Conservation (phyloP, 2,329 filamentous ascomycete genomes). For the Catunica adiposa region DNA sequence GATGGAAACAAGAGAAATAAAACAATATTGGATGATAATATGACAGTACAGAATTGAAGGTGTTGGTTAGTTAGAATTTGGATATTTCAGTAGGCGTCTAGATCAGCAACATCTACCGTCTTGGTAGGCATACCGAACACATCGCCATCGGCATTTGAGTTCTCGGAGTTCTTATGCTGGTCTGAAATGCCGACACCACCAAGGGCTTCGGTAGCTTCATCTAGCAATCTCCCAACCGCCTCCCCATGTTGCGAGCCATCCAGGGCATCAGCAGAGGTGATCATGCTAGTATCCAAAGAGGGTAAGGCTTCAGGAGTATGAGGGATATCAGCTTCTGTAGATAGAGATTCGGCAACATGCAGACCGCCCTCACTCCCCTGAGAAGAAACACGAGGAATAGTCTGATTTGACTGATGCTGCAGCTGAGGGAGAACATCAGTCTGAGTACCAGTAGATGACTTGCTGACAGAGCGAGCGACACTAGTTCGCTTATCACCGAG, state of each 20-base stretch:
- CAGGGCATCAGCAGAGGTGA: constrained; percentile 6
- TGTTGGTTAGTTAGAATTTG: background rate
- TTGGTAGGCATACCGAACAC: constrained; percentile 9
- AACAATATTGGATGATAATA: constrained; percentile 1
- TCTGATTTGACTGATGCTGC: background rate
- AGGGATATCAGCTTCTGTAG: constrained; percentile 8
- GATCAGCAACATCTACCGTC: constrained; percentile 1
- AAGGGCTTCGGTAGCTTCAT: constrained; percentile 1
- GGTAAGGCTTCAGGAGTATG: constrained; percentile 11
- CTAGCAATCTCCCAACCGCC: background rate
- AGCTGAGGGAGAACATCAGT: background rate
- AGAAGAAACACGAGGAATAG: background rate
- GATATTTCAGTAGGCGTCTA: constrained; percentile 6
- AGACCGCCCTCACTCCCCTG: background rate
- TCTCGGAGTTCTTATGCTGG: background rate
- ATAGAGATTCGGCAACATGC: background rate
- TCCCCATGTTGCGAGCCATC: constrained; percentile 6
- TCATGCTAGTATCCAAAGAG: constrained; percentile 11
- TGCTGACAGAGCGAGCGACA: background rate
- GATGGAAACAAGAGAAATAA: background rate
- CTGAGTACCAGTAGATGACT: constrained; percentile 1
- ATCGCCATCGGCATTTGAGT: constrained; percentile 6
- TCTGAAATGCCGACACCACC: constrained; percentile 1
- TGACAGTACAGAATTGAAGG: background rate
- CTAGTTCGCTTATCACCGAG: background rate